Conservation (phyloP, 177 flowering plant species). For the Vitis hybrid region DNA sequence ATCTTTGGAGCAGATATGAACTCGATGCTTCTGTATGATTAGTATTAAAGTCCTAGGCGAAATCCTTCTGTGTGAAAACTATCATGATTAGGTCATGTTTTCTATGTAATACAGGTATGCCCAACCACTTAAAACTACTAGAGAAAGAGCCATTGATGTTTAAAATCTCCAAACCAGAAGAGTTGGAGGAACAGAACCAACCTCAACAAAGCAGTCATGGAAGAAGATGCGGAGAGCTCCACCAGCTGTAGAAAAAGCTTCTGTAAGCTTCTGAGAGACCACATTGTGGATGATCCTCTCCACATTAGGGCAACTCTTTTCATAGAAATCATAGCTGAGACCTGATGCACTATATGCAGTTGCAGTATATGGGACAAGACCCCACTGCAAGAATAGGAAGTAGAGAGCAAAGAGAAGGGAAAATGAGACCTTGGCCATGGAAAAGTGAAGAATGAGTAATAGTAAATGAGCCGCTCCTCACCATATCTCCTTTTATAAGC, state of each 20-base stretch:
- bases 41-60: too few relatives aligned
- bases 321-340: constrained; percentile 23
- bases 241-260: constrained; percentile 21
- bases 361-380: background rate
- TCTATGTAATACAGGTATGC: too few relatives aligned
- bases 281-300: constrained; percentile 24
- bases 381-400: background rate
- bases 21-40: too few relatives aligned
- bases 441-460: too few relatives aligned
- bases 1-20: too few relatives aligned
- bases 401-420: background rate
- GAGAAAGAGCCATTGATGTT: background rate
- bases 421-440: background rate
- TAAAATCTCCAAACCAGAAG: background rate
- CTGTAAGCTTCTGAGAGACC: constrained; percentile 16
- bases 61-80: too few relatives aligned
- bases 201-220: constrained; percentile 32
- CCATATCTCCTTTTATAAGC: background rate
- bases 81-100: too few relatives aligned
- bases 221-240: constrained; percentile 31
- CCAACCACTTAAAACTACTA: background rate
- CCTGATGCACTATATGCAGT: background rate
- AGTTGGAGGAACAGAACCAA: background rate
- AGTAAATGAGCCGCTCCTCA: background rate
- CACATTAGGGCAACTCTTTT: constrained; percentile 22